A percentile compares a stretch with the other conserved stretches of the same genome.
Conservation (phyloP, 768 basidiomycete genomes). For the Pleurotus tuber-regium region DNA sequence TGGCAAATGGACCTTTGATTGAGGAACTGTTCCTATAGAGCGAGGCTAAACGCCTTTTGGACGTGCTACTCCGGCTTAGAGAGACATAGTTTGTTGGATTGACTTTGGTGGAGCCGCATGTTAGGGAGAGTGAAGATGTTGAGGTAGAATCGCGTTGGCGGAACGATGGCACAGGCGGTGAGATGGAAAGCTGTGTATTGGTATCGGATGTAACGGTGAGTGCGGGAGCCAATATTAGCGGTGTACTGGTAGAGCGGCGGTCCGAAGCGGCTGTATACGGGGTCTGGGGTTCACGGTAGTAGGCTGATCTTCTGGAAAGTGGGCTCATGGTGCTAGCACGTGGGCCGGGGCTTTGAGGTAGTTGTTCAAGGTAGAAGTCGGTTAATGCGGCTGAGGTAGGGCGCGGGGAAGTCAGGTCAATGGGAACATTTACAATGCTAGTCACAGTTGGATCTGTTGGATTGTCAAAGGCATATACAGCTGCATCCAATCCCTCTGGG, state of each 20-base stretch:
- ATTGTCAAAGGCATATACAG: background rate
- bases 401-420: conserved; percentile 1
- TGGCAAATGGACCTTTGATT: conserved; percentile 36
- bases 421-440: conserved; percentile 6
- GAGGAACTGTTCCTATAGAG: conserved; percentile 25
- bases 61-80: conserved; percentile 28
- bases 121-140: background rate
- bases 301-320: background rate
- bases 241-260: background rate
- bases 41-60: conserved; percentile 19
- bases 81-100: conserved; percentile 9
- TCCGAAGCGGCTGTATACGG: background rate
- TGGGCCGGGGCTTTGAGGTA: background rate
- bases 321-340: background rate
- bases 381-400: background rate
- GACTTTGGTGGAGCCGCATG: background rate
- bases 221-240: background rate
- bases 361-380: conserved; percentile 2
- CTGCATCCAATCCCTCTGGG: conserved; percentile 3
- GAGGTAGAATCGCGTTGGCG: conserved; percentile 2
- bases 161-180: background rate
- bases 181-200: background rate
- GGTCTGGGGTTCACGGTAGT: background rate
- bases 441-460: conserved; percentile 2
- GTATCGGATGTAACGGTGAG: background rate